Evolutionary conservation across 768 basidiomycete species (phyloP), one percentile per base, ranked within the genome.

Genomic region (Lactarius evosmus): DNA sequence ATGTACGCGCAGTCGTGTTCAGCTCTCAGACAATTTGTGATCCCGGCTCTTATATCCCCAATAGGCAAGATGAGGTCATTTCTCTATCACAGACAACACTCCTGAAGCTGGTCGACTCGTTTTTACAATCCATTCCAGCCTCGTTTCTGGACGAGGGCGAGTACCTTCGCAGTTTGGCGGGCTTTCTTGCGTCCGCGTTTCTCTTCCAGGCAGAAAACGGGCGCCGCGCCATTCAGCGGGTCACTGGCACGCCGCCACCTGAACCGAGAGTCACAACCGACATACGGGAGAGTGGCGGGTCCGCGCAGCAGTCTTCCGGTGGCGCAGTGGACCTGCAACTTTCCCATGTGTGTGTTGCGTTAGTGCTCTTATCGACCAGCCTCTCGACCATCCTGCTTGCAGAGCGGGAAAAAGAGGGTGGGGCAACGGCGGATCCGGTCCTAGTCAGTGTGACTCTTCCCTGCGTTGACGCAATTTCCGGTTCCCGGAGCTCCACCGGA

Each of bases 11-110:
- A 41, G 19, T 27, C n/a, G 6, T 58, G 53, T 49, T 36, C 32
- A 8, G 19, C 32, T 58, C 9, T 44, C 56, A 46, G 22, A 14
- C 0, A 2, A 25, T 49, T 46, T 54, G 34, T 17, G 27, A n/a
- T 56, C 5, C 51, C 44, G 7, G 38, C 16, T 51, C 44, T 58
- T 25, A 33, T 33, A 5, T n/a, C 56, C 6, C 16, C 12, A 29
- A 56, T 72, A 91, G 91, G 62, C 65, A 75, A 27, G 84, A 82
- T 52, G 93, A 94, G 75, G 79, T 86, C 14, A 82, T 95, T 44
- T 85, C 91, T 6, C 91, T 93, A 0, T 87, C 89, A 68, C 95
- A 96, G 73, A 92, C 87, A 4, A 89, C 84, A n/a, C 76, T 96
- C 12, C 83, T 97, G 62, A 95, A 95, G 74, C 78, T 96, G 17